Evolutionary conservation across 1,284 basidiomycete genomes (phyloP).

Genomic region (Vanrija pseudolonga): DNA sequence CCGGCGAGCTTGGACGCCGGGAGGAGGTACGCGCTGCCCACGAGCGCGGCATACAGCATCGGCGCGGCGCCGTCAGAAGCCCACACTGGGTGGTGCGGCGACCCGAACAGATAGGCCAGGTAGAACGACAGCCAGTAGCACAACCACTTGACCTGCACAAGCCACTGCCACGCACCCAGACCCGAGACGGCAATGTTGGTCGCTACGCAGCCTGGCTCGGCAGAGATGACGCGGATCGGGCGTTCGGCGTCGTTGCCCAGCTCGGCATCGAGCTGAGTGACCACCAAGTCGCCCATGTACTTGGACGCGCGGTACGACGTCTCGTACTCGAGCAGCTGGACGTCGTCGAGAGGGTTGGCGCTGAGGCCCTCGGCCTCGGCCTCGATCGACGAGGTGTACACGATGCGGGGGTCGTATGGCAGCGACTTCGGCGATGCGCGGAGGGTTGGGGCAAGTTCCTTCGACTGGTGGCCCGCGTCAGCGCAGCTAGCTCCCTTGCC

Average conservation of each 20-base stretch:
- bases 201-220: constrained; percentile 69
- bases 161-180: constrained; percentile 46
- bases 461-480: constrained; percentile 27
- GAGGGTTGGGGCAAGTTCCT: constrained; percentile 43
- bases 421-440: constrained; percentile 35
- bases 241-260: constrained; percentile 48
- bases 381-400: constrained; percentile 78
- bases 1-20: constrained; percentile 27
- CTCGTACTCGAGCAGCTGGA: constrained; percentile 63
- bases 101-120: constrained; percentile 49
- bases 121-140: constrained; percentile 64
- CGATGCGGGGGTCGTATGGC: constrained; percentile 58
- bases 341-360: constrained; percentile 56
- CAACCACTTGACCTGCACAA: constrained; percentile 55
- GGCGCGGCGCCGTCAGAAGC: constrained; percentile 31
- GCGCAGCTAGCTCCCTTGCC: neutral
- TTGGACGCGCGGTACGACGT: constrained; percentile 72
- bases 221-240: constrained; percentile 59
- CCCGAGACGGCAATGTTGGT: constrained; percentile 59
- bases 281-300: constrained; percentile 73
- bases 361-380: constrained; percentile 58
- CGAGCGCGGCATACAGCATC: constrained; percentile 39
- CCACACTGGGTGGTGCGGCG: constrained; percentile 36
- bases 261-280: constrained; percentile 55
- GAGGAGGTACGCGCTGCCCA: constrained; percentile 27